A percentile compares a stretch with the other conserved stretches of the same genome.
Evolutionary conservation across 2,329 filamentous ascomycete species (phyloP).

Genomic region (Curvularia hawaiiensis): DNA sequence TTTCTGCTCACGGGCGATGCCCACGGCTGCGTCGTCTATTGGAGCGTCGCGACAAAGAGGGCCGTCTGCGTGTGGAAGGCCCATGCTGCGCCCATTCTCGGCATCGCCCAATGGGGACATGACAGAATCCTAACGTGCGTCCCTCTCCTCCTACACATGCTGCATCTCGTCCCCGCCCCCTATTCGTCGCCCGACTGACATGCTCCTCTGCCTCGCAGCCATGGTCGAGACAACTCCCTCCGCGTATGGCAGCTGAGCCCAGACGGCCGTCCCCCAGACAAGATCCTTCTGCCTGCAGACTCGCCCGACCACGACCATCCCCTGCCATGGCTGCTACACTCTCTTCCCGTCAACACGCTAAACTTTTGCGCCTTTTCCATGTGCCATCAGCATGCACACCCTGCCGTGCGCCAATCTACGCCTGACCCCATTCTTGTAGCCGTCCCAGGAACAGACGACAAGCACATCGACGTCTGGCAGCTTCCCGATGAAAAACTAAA

Average conservation of each 20-base stretch:
- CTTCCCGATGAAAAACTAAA: slow-evolving; percentile 76
- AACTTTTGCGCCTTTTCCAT: slow-evolving; percentile 90
- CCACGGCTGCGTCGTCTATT: slow-evolving; percentile 85
- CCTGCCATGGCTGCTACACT: slow-evolving; percentile 84
- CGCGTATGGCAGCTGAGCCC: slow-evolving; percentile 76
- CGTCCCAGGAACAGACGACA: slow-evolving; percentile 65
- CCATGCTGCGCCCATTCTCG: slow-evolving; percentile 78
- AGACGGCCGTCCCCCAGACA: slow-evolving; percentile 55
- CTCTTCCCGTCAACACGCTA: slow-evolving; percentile 85
- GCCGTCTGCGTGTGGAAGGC: slow-evolving; percentile 85
- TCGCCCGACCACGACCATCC: slow-evolving; percentile 53
- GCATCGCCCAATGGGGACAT: slow-evolving; percentile 71
- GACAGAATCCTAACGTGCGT: slow-evolving; percentile 83
- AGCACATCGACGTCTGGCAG: slow-evolving; percentile 78
- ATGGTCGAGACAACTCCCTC: slow-evolving; percentile 87
- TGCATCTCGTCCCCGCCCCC: neutral
- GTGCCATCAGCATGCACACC: slow-evolving; percentile 45
- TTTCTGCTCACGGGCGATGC: slow-evolving; percentile 86
- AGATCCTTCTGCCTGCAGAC: slow-evolving; percentile 74
- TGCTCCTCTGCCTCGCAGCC: slow-evolving; percentile 58
- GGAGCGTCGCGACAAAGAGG: slow-evolving; percentile 82
- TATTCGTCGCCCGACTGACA: neutral
- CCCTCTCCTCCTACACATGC: neutral
- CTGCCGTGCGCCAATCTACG: neutral
- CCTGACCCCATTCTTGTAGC: slow-evolving; percentile 66